Conservation (phyloP, 2,329 filamentous ascomycete genomes). For the Eurotiales sp. region DNA sequence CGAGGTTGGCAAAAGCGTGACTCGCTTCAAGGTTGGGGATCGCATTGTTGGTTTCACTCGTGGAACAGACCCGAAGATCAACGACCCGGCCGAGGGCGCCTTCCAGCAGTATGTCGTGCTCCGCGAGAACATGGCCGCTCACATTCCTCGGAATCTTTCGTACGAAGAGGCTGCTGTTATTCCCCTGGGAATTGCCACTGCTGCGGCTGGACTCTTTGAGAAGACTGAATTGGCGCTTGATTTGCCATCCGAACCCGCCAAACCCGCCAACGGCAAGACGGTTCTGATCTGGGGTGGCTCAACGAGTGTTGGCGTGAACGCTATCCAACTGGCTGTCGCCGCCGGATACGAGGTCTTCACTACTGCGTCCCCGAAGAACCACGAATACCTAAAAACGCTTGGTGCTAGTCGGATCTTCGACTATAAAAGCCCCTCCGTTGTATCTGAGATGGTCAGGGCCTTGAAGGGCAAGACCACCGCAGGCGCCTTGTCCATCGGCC, state of each 20-base stretch:
- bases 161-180: slow-evolving; percentile 32
- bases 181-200: slow-evolving; percentile 32
- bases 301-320: slow-evolving; percentile 50
- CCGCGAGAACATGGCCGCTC: slow-evolving; percentile 17
- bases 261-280: slow-evolving; percentile 43
- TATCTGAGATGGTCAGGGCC: slow-evolving; percentile 9
- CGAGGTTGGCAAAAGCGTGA: slow-evolving; percentile 16
- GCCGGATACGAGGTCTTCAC: slow-evolving; percentile 51
- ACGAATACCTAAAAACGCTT: slow-evolving; percentile 34
- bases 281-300: slow-evolving; percentile 51
- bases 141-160: slow-evolving; percentile 29
- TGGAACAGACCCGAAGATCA: slow-evolving; percentile 14
- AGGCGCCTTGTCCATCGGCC: slow-evolving; percentile 6
- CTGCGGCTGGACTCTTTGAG: slow-evolving; percentile 24
- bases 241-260: slow-evolving; percentile 35
- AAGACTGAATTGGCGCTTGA: slow-evolving; percentile 4
- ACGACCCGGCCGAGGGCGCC: slow-evolving; percentile 20
- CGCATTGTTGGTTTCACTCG: slow-evolving; percentile 25
- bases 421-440: slow-evolving; percentile 14
- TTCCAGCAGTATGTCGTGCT: slow-evolving; percentile 28
- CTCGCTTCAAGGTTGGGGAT: slow-evolving; percentile 22
- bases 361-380: slow-evolving; percentile 51
- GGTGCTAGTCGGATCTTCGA: slow-evolving; percentile 30
- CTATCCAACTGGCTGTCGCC: slow-evolving; percentile 48
- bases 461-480: slow-evolving; percentile 12